Conservation (phyloP, 2,329 filamentous ascomycete genomes). For the Ceratocystis smalleyi region DNA sequence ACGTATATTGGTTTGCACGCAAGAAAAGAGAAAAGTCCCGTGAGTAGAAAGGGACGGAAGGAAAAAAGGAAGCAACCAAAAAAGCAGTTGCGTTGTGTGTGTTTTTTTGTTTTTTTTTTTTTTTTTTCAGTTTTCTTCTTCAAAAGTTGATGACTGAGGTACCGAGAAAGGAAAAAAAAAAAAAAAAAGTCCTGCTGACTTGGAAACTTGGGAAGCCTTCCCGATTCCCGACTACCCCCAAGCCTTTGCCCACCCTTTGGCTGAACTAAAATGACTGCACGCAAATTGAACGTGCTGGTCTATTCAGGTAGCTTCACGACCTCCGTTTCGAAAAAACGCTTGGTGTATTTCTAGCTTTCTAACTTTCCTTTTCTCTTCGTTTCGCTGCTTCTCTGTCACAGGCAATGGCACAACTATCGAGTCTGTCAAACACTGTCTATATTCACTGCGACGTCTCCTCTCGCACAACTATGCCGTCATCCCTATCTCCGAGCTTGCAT, state of each 20-base stretch:
- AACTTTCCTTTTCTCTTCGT: neutral
- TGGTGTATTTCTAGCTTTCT: neutral
- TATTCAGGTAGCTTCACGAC: conserved; percentile 53
- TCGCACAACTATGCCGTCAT: conserved; percentile 88
- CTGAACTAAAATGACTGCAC: conserved; percentile 39
- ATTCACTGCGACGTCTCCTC: conserved; percentile 69
- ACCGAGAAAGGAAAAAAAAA: neutral
- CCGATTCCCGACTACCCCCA: neutral
- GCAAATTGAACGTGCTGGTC: conserved; percentile 77
- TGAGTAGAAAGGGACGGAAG: neutral
- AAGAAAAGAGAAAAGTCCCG: neutral
- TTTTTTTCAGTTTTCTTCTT: neutral
- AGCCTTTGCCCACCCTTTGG: neutral
- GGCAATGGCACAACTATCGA: conserved; percentile 75
- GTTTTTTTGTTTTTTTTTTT: too few species aligned
- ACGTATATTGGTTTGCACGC: neutral
- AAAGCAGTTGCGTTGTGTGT: neutral
- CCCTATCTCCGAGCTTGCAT: conserved; percentile 57
- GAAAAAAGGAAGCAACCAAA: neutral
- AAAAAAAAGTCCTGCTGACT: neutral
- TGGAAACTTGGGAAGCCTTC: neutral
- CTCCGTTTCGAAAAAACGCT: neutral
- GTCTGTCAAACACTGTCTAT: conserved; percentile 79
- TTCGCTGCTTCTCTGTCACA: conserved; percentile 24
- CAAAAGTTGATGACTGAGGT: neutral